These are phyloP conservation scores for Lithospermum erythrorhizon DNA, from an alignment of 257 asterid species.

Conservation along the genomic window DNA sequence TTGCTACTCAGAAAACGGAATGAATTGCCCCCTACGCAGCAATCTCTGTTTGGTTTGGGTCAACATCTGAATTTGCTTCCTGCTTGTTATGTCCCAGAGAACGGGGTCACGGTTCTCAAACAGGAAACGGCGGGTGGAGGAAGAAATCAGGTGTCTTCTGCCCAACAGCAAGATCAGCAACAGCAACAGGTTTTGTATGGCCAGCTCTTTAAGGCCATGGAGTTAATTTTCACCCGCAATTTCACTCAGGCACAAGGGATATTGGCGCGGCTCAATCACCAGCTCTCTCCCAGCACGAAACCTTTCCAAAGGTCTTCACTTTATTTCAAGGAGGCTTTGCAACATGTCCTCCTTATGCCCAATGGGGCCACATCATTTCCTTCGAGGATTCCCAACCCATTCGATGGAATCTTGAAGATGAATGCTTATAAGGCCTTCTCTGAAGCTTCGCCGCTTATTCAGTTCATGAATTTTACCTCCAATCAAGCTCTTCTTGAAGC, in stretches of 20 bases:
- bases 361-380: not conserved
- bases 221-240: slow-evolving; percentile 31
- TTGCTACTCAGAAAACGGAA: slow-evolving; percentile 12
- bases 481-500: slow-evolving; percentile 21
- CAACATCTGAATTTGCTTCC: slow-evolving; percentile 12
- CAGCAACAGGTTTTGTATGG: slow-evolving; percentile 29
- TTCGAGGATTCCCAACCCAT: not conserved
- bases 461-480: slow-evolving; percentile 41
- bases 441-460: slow-evolving; percentile 37
- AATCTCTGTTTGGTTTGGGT: slow-evolving; percentile 11
- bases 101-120: slow-evolving; percentile 24
- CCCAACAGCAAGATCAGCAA: slow-evolving; percentile 10
- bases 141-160: slow-evolving; percentile 12
- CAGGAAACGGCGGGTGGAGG: slow-evolving; percentile 19
- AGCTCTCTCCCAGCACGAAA: slow-evolving; percentile 29
- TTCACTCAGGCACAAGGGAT: slow-evolving; percentile 45
- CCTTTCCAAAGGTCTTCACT: slow-evolving; percentile 38
- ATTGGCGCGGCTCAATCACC: slow-evolving; percentile 62
- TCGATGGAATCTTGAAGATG: slow-evolving; percentile 43
- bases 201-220: slow-evolving; percentile 35
- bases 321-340: slow-evolving; percentile 40
- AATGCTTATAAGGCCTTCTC: slow-evolving; percentile 36
- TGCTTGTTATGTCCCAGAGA: slow-evolving; percentile 9
- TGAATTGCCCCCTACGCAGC: slow-evolving; percentile 10
- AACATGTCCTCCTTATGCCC: slow-evolving; percentile 14